Conservation (phyloP, 1,284 basidiomycete species). For the Golubevia sp. region DNA sequence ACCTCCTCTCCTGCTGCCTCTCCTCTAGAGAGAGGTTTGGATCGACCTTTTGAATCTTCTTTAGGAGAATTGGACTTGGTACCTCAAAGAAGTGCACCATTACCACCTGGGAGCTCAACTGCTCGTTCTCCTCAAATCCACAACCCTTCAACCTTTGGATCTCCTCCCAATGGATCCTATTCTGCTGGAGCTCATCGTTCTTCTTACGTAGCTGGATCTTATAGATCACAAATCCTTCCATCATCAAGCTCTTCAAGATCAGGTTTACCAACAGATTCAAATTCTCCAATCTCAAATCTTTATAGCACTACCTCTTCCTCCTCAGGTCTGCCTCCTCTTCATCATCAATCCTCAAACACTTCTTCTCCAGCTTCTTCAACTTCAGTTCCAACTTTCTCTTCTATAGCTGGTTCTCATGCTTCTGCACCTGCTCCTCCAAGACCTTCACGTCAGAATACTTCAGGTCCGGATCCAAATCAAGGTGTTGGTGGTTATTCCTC, state of each 20-base stretch:
- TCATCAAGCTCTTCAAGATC: not conserved
- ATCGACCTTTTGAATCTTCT: not conserved
- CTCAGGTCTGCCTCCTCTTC: too few species aligned
- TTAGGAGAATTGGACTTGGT: constrained; percentile 23
- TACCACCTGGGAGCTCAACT: constrained; percentile 15
- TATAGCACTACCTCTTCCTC: not conserved
- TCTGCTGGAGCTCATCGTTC: constrained; percentile 4
- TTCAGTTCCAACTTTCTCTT: constrained; percentile 21
- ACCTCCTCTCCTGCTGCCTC: not conserved
- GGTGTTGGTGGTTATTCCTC: not conserved
- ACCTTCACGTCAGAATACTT: constrained; percentile 6
- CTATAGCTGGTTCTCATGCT: constrained; percentile 16
- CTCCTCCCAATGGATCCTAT: not conserved
- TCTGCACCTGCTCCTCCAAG: constrained; percentile 9
- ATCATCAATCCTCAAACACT: not conserved
- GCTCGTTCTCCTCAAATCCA: not conserved
- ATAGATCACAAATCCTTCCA: constrained; percentile 4
- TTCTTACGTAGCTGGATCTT: constrained; percentile 15
- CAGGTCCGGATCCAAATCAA: too few species aligned
- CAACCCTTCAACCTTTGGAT: not conserved
- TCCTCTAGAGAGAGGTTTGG: not conserved
- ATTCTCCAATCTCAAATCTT: not conserved
- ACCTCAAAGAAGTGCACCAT: constrained; percentile 46
- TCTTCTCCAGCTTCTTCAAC: not conserved
- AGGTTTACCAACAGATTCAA: not conserved